Evolutionary conservation across 805 yeast species (phyloP), one percentile per base, ranked within the genome.

Genomic region (Lipomyces orientalis): DNA sequence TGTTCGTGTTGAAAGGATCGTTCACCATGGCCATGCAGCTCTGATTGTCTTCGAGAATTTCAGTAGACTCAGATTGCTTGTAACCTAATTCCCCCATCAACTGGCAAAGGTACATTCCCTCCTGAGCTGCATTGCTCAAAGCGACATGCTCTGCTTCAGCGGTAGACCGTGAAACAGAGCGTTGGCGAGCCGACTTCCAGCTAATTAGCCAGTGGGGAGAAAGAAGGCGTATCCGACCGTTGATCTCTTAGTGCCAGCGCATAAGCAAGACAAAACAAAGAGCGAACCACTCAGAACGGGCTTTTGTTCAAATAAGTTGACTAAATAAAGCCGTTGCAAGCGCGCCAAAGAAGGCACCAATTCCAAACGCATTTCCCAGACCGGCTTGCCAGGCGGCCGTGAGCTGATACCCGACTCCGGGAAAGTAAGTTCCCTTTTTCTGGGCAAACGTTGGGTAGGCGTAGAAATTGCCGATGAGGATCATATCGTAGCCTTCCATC

Each of bases 401-500:
- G 34, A 75, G 66, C 39, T 64, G 66, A 61, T 65, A 60, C 5
- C 37, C 54, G 25, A 8, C 54, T 34, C 52, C 33, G 54, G 56
- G 60, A 51, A 14, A n/a, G 25, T 58, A 60, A 4, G 14, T 25
- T 19, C 75, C 75, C 39, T 43, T 69, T 49, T 65, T 63, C 51
- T 31, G 22, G 5, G 60, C 67, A 57, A 72, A 72, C n/a, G 66
- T 54, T 14, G 70, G 72, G 57, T 68, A 65, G 6, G 81, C 85
- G 74, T 77, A 84, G 74, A 84, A 80, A 2, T 81, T 76, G 49
- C 75, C 72, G 58, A 84, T 74, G 57, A 83, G 75, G 55, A 76
- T 76, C 19, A 78, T 75, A 70, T 84, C 86, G 74, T 82, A 84
- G 39, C 86, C 86, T 70, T 82, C 86, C 86, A 83, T 83, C 57